A percentile compares a stretch with the other conserved stretches of the same genome.
These are phyloP conservation scores for Cercospora citrullina DNA, from an alignment of 2,329 filamentous ascomycete genomes.

Conservation along the genomic window DNA sequence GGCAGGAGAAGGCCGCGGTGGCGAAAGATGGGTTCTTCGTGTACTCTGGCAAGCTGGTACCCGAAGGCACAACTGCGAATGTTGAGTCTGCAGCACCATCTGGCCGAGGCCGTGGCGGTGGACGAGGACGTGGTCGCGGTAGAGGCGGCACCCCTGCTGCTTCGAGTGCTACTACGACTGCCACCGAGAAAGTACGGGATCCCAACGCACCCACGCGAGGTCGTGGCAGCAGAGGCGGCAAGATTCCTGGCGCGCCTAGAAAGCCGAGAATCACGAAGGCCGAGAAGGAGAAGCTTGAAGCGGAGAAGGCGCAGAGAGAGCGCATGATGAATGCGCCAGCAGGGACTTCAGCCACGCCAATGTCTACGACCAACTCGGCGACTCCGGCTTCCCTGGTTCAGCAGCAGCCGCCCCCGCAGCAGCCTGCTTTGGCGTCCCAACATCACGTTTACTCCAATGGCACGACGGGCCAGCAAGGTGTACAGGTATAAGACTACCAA, in stretches of 20 bases:
- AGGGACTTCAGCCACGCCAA: slow-evolving; percentile 18
- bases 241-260: slow-evolving; percentile 70
- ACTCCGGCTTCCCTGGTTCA: slow-evolving; percentile 2
- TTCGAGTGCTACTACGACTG: slow-evolving; percentile 39
- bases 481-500: not conserved
- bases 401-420: not conserved
- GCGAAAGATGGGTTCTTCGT: slow-evolving; percentile 98
- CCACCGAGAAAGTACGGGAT: slow-evolving; percentile 33
- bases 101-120: slow-evolving; percentile 32
- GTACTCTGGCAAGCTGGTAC: slow-evolving; percentile 87
- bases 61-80: slow-evolving; percentile 69
- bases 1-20: slow-evolving; percentile 93
- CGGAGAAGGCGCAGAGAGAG: slow-evolving; percentile 77
- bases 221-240: slow-evolving; percentile 60
- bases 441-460: slow-evolving; percentile 5
- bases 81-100: slow-evolving; percentile 33
- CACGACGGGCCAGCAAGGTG: slow-evolving; percentile 4
- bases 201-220: slow-evolving; percentile 39
- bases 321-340: slow-evolving; percentile 39
- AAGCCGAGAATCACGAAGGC: slow-evolving; percentile 87
- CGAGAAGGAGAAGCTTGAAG: slow-evolving; percentile 76
- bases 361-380: slow-evolving; percentile 3
- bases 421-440: not conserved
- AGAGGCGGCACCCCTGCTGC: slow-evolving; percentile 51
- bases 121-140: slow-evolving; percentile 59